Conservation (phyloP, 805 yeast genomes). For the Spathaspora hagerdaliae region DNA sequence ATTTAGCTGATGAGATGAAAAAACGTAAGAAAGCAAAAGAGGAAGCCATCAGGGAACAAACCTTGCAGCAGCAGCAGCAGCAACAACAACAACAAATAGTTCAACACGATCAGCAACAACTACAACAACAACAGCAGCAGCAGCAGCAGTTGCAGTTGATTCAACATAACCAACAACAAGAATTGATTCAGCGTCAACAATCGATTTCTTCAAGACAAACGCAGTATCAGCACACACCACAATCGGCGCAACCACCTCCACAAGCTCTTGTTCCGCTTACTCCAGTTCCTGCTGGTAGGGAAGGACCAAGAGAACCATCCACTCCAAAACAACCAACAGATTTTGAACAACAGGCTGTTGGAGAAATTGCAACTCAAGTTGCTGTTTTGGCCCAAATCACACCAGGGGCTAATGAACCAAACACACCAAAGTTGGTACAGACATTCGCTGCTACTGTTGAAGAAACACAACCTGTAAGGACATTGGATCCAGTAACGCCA, state of each 20-base stretch:
- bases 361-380: conserved; percentile 6
- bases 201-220: conserved; percentile 3
- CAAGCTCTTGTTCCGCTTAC: neutral
- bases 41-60: conserved; percentile 33
- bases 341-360: neutral
- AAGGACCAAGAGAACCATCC: neutral
- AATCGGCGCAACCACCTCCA: conserved; percentile 5
- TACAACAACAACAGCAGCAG: conserved; percentile 3
- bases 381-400: conserved; percentile 2
- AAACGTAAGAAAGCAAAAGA: conserved; percentile 65
- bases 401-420: conserved; percentile 6
- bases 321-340: neutral
- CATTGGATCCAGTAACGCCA: conserved; percentile 4
- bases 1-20: conserved; percentile 78
- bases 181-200: neutral
- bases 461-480: conserved; percentile 8
- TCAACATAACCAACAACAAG: neutral
- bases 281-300: neutral
- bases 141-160: neutral
- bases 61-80: conserved; percentile 18
- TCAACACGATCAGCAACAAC: conserved; percentile 3
- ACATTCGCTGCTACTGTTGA: neutral
- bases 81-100: conserved; percentile 6
- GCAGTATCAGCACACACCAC: conserved; percentile 3
- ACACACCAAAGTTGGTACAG: conserved; percentile 14